phyloP scores from a whole-genome alignment of 345 rosid species.

The Trapa bicornis region DNA sequence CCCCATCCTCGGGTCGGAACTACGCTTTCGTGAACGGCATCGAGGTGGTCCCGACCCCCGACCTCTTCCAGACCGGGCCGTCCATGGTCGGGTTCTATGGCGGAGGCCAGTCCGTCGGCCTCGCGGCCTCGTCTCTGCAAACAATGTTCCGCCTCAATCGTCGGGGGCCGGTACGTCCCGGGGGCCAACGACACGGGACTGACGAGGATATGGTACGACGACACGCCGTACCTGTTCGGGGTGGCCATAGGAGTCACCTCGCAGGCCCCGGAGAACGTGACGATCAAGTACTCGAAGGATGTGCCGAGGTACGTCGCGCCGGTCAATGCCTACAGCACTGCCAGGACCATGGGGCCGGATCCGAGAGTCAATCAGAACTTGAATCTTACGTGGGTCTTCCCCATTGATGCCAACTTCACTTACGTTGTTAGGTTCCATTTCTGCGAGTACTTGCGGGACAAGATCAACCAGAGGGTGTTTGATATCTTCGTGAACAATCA shows the following conservation, averaged over 20 bases:
- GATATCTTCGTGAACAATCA: constrained; percentile 38
- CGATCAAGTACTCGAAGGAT: constrained; percentile 14
- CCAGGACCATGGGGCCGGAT: constrained; percentile 38
- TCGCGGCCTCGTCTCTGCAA: constrained; percentile 20
- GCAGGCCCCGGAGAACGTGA: constrained; percentile 5
- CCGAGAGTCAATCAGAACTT: constrained; percentile 18
- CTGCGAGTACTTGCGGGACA: constrained; percentile 28
- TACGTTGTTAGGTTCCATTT: constrained; percentile 49
- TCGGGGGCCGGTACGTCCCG: constrained; percentile 37
- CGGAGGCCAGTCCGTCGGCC: constrained; percentile 13
- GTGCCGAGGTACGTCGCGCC: constrained; percentile 30
- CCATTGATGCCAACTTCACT: constrained; percentile 40
- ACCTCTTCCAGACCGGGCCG: constrained; percentile 24
- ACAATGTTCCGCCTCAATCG: constrained; percentile 43
- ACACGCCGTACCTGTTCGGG: constrained; percentile 31
- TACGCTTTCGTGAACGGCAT: constrained; percentile 51
- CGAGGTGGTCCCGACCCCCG: constrained; percentile 33
- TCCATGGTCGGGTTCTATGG: constrained; percentile 22
- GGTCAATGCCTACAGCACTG: constrained; percentile 23
- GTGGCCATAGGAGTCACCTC: constrained; percentile 26
- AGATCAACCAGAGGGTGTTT: constrained; percentile 35
- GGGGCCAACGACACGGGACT: constrained; percentile 30
- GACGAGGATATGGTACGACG: constrained; percentile 47
- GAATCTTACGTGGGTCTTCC: constrained; percentile 51
- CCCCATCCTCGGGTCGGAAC: constrained; percentile 15